Conservation (phyloP, 441 rosid species). For the Populus tomentosa region DNA sequence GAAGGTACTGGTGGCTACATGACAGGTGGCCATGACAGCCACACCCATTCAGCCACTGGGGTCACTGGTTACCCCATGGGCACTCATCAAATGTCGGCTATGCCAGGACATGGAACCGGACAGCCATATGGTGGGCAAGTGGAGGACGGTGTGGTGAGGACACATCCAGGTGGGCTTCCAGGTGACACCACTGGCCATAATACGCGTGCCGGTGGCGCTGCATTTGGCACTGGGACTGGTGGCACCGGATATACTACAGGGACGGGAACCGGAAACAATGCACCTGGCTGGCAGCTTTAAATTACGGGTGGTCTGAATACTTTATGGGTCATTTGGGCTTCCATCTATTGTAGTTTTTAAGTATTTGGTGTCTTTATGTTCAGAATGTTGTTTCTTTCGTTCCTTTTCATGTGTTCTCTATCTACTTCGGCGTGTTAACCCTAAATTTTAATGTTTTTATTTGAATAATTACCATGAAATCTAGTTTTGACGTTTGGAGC, state of each 20-base stretch:
- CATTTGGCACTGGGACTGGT: not conserved
- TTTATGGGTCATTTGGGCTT: not conserved
- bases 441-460: not conserved
- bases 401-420: not conserved
- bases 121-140: slow-evolving; percentile 30
- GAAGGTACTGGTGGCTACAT: slow-evolving; percentile 15
- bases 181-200: slow-evolving; percentile 41
- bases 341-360: not conserved
- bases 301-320: not conserved
- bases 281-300: not conserved
- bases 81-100: slow-evolving; percentile 49
- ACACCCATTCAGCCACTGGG: slow-evolving; percentile 42
- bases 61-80: slow-evolving; percentile 34
- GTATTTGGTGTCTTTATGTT: not conserved
- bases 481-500: not conserved
- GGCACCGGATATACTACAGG: slow-evolving; percentile 5
- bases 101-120: slow-evolving; percentile 57
- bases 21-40: slow-evolving; percentile 21
- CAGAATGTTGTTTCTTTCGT: not conserved
- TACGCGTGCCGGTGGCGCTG: slow-evolving; percentile 23
- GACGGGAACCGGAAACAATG: not conserved
- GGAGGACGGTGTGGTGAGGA: slow-evolving; percentile 30
- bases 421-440: not conserved
- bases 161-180: slow-evolving; percentile 34
- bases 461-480: not conserved